Conservation (phyloP, 345 rosid genomes). For the Rhizophora apiculata region DNA sequence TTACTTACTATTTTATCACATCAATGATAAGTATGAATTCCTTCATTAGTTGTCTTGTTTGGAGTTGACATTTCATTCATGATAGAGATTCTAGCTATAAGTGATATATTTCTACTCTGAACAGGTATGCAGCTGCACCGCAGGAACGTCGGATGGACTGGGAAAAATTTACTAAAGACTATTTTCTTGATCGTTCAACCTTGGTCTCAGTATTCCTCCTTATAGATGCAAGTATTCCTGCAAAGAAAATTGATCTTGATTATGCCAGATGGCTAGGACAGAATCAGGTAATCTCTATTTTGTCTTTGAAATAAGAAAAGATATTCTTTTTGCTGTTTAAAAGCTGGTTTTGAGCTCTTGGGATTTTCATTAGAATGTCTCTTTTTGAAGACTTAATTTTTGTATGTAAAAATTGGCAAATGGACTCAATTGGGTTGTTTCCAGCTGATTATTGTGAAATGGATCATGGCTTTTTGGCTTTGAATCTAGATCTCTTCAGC, state of each 20-base stretch:
- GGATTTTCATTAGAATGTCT: background rate
- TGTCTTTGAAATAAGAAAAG: background rate
- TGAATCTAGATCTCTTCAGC: background rate
- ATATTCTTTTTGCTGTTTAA: background rate
- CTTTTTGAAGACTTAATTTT: background rate
- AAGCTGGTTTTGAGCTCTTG: background rate
- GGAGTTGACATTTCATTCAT: background rate
- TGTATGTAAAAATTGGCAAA: background rate
- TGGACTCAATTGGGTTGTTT: background rate
- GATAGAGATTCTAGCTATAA: constrained; percentile 3
- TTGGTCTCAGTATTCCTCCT: constrained; percentile 87
- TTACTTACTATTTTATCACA: background rate
- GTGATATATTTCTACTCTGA: constrained; percentile 5
- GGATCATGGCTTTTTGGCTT: background rate
- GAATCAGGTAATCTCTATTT: constrained; percentile 59
- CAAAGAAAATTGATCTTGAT: constrained; percentile 81
- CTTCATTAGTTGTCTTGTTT: background rate
- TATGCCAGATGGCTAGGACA: constrained; percentile 97
- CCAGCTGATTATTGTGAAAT: background rate
- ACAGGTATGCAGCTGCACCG: constrained; percentile 92
- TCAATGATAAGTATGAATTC: background rate
- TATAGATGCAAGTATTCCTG: constrained; percentile 90
- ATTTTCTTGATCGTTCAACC: constrained; percentile 78
- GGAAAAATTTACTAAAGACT: constrained; percentile 79
- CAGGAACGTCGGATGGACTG: constrained; percentile 75